Percentiles rank a stretch among this genome's conserved stretches.
Evolutionary conservation across 768 basidiomycete genomes (phyloP).

Genomic region (Mycena olivaceomarginata): DNA sequence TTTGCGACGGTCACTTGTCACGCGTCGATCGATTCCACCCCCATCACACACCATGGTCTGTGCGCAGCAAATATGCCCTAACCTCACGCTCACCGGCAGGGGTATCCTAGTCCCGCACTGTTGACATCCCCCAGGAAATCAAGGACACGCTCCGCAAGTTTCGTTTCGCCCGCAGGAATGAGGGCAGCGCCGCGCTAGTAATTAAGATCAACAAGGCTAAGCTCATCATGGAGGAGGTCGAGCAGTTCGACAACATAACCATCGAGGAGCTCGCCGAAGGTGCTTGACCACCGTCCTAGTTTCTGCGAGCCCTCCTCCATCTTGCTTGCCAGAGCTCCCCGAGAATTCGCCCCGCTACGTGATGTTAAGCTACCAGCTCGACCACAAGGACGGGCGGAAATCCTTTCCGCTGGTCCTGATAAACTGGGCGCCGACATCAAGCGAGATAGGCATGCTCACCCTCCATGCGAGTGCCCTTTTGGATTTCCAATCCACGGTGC

Average conservation of each 20-base stretch:
- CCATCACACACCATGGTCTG: conserved; percentile 55
- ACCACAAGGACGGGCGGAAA: conserved; percentile 87
- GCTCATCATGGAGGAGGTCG: conserved; percentile 89
- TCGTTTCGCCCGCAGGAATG: conserved; percentile 80
- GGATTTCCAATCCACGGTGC: conserved; percentile 86
- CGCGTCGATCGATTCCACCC: neutral
- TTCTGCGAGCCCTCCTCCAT: conserved; percentile 4
- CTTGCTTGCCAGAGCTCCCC: conserved; percentile 79
- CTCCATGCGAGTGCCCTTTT: conserved; percentile 90
- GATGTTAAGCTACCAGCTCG: conserved; percentile 87
- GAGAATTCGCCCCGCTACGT: conserved; percentile 93
- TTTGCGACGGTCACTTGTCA: neutral
- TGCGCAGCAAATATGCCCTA: conserved; percentile 34
- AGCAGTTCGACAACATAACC: conserved; percentile 84
- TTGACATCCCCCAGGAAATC: conserved; percentile 88
- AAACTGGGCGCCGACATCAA: conserved; percentile 90
- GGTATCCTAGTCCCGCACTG: conserved; percentile 76
- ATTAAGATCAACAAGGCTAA: conserved; percentile 94
- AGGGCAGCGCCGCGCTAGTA: conserved; percentile 85
- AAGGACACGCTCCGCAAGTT: conserved; percentile 91
- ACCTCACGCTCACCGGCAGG: conserved; percentile 23
- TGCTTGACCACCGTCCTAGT: conserved; percentile 52
- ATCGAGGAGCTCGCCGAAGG: conserved; percentile 94
- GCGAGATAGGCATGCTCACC: conserved; percentile 85
- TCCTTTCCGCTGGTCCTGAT: conserved; percentile 91